Evolutionary conservation across 495 filamentous ascomycete species (phyloP).

Genomic region (Saxophila tyrrhenica): DNA sequence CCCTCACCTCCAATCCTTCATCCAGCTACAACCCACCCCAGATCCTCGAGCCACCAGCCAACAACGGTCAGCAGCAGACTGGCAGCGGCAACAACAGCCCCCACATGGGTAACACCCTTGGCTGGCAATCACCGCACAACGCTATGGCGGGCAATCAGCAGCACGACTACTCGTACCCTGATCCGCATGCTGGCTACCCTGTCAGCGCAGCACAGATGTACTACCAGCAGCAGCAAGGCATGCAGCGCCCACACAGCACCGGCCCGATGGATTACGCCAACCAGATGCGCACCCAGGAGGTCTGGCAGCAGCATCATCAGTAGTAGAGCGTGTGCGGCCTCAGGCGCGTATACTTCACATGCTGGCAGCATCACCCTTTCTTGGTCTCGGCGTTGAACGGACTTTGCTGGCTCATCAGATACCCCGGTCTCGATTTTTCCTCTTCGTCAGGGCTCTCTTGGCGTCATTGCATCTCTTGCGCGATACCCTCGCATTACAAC

Average conservation of each 20-base stretch:
- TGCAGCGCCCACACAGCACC: conserved; percentile 31
- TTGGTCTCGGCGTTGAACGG: neutral
- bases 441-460: neutral
- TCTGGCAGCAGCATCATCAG: conserved; percentile 28
- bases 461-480: neutral
- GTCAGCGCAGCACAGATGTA: conserved; percentile 23
- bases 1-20: conserved; percentile 66
- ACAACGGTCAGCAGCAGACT: conserved; percentile 27
- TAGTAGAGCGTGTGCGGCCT: conserved; percentile 10
- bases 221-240: conserved; percentile 26
- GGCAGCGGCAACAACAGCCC: conserved; percentile 31
- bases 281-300: conserved; percentile 20
- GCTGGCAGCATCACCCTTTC: neutral
- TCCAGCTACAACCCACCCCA: conserved; percentile 68
- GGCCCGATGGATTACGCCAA: conserved; percentile 32
- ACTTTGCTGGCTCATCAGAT: neutral
- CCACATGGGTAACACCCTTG: conserved; percentile 27
- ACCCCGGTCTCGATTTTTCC: neutral
- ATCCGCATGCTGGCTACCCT: conserved; percentile 23
- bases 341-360: neutral
- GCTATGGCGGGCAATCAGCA: conserved; percentile 22
- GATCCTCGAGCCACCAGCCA: conserved; percentile 69
- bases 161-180: conserved; percentile 30
- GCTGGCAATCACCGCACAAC: conserved; percentile 32
- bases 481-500: neutral